A percentile compares a stretch with the other conserved stretches of the same genome.
Evolutionary conservation across 1,284 basidiomycete species (phyloP).

Genomic region (Heterobasidion parviporum): DNA sequence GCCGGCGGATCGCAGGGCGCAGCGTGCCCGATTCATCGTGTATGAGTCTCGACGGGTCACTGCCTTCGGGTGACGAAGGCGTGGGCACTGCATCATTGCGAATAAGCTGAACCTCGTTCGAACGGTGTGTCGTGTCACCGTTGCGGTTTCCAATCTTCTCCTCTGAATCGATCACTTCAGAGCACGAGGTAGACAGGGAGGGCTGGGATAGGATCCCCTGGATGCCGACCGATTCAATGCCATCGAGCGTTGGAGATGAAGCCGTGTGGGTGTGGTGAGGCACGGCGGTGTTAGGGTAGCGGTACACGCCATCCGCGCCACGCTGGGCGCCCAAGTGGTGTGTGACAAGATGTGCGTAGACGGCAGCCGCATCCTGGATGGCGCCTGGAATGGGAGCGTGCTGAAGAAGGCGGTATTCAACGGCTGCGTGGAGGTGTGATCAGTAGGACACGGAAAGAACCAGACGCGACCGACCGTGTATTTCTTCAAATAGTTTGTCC

Average conservation of each 20-base stretch:
- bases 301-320: slow-evolving; percentile 12
- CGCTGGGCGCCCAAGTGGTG: slow-evolving; percentile 12
- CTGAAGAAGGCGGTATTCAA: slow-evolving; percentile 43
- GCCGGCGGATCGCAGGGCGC: slow-evolving; percentile 16
- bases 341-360: slow-evolving; percentile 45
- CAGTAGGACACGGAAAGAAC: not conserved
- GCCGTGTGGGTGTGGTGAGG: not conserved
- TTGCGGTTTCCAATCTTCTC: not conserved
- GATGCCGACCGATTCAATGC: not conserved
- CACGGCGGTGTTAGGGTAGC: slow-evolving; percentile 4
- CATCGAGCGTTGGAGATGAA: not conserved
- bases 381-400: slow-evolving; percentile 54
- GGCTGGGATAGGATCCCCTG: not conserved
- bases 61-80: not conserved
- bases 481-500: slow-evolving; percentile 31
- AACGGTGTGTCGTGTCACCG: not conserved
- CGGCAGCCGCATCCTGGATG: slow-evolving; percentile 53
- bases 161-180: too few relatives aligned
- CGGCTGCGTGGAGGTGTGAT: slow-evolving; percentile 18
- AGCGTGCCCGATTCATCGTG: not conserved
- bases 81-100: not conserved
- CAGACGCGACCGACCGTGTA: slow-evolving; percentile 22
- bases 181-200: too few relatives aligned
- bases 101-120: not conserved
- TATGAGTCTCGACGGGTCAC: too few relatives aligned